Evolutionary conservation across 257 asterid genomes (phyloP).

Genomic region (Perilla frutescens): DNA sequence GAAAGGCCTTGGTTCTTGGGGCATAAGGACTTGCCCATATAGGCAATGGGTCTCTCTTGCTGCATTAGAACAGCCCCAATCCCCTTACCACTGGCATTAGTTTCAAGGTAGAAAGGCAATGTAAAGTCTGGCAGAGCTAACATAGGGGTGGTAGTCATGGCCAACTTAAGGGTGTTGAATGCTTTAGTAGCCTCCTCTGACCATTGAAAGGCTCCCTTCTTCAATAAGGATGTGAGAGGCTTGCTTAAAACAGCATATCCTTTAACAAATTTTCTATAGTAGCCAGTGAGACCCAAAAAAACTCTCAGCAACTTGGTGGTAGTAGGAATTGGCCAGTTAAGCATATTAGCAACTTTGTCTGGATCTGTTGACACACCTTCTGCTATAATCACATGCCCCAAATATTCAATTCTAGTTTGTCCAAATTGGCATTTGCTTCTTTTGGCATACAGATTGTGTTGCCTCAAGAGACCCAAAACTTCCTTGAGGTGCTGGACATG

Average conservation of each 20-base stretch:
- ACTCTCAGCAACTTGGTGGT: not conserved
- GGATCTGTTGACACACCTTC: not conserved
- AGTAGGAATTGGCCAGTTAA: not conserved
- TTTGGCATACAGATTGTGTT: not conserved
- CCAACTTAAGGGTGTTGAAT: not conserved
- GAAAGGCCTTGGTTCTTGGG: too few relatives aligned
- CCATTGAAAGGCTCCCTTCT: not conserved
- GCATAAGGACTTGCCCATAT: too few relatives aligned
- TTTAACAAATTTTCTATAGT: not conserved
- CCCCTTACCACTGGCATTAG: not conserved
- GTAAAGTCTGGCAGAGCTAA: not conserved
- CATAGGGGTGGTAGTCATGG: not conserved
- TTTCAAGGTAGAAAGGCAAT: not conserved
- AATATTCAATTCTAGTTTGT: not conserved
- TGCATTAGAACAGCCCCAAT: not conserved
- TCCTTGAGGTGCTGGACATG: not conserved
- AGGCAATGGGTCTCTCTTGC: not conserved
- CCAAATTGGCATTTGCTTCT: not conserved
- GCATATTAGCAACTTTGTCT: not conserved
- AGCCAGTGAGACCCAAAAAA: not conserved
- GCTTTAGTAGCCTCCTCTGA: too few relatives aligned
- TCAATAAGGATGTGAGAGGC: too few relatives aligned
- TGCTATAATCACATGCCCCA: not conserved
- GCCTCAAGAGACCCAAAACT: not conserved
- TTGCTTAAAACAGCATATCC: not conserved